Base-by-base conservation (phyloP, 2,329 filamentous ascomycete species). In the Colletotrichum scovillei region DNA sequence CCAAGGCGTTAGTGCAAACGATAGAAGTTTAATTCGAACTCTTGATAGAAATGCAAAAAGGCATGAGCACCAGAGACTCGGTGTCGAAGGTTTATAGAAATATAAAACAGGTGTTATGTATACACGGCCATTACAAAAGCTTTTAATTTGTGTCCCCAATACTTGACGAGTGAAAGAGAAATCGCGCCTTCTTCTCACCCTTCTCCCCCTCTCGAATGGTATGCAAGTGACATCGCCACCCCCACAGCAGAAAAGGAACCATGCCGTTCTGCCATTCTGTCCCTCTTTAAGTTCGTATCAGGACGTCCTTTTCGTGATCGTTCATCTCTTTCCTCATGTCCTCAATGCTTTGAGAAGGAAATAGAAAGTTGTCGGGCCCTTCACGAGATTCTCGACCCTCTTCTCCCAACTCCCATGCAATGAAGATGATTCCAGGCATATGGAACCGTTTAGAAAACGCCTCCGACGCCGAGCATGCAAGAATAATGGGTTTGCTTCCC, bases 401-500 rank as follows among this genome's bases (percentile, higher is more conserved):
- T 42, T 42, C 38, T 19, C 38, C 30, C 30, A 32, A 4, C 38
- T 3, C 38, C 16, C 38, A 2, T 42, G 12, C 38, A 42, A 42
- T 19, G 16, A 16, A 16, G 38, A 42, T 49, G 42, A 19, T 22
- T 49, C 42, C 42, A 49, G 42, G 42, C 42, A 49, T 22, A 49
- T 42, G n/a, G 42, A 49, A 32, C 3, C 26, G 55, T 53, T 30
- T 38, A 22, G 26, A 28, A 49, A 56, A 65, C 46, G 60, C 59
- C 67, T 49, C 24, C 24, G 64, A 67, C 70, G 70, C 67, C 67
- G 32, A 60, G 67, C 59, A 60, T 70, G 67, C 70, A 52, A n/a
- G 49, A 46, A 49, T 42, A n/a, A 14, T 46, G n/a, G 42, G 38
- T 42, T 42, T 52, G 28, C 49, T 26, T 53, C 55, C 55, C 14